phyloP scores from a whole-genome alignment of 257 asterid genomes.

The Cruciata laevipes region DNA sequence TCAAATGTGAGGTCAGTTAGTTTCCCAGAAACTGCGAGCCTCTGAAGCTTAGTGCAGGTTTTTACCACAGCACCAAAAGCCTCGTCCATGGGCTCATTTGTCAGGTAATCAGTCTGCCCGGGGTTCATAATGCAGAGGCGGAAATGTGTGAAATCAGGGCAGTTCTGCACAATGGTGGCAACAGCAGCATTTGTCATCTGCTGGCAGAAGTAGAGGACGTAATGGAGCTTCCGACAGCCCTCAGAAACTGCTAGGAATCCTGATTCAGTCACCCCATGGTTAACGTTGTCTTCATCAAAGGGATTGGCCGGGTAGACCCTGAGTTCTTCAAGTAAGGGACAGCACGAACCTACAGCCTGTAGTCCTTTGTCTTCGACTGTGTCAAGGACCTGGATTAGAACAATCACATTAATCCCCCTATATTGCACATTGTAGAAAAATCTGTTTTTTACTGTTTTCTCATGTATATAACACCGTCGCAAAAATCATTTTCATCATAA shows the following conservation, averaged over 20 bases:
- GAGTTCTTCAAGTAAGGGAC: conserved; percentile 75
- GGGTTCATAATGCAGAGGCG: conserved; percentile 92
- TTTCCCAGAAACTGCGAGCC: conserved; percentile 76
- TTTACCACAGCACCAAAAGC: conserved; percentile 81
- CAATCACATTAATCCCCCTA: neutral
- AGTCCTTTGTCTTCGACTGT: conserved; percentile 80
- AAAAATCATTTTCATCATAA: neutral
- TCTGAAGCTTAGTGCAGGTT: conserved; percentile 61
- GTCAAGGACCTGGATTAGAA: conserved; percentile 49
- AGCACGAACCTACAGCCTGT: conserved; percentile 62
- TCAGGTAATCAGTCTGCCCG: conserved; percentile 56
- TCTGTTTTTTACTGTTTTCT: too few relatives aligned
- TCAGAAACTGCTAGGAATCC: conserved; percentile 78
- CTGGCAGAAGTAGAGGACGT: conserved; percentile 78
- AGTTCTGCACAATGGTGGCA: conserved; percentile 52
- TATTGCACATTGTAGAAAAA: neutral
- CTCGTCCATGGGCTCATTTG: conserved; percentile 81
- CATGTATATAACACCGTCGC: neutral
- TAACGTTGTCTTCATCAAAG: conserved; percentile 38
- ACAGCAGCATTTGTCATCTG: conserved; percentile 92
- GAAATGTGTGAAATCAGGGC: conserved; percentile 84
- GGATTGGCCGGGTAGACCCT: conserved; percentile 81
- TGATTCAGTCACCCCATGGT: conserved; percentile 59
- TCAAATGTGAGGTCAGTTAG: conserved; percentile 72
- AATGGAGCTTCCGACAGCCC: conserved; percentile 73